Conservation (phyloP, 1,284 basidiomycete species). For the Inonotus obliquus region DNA sequence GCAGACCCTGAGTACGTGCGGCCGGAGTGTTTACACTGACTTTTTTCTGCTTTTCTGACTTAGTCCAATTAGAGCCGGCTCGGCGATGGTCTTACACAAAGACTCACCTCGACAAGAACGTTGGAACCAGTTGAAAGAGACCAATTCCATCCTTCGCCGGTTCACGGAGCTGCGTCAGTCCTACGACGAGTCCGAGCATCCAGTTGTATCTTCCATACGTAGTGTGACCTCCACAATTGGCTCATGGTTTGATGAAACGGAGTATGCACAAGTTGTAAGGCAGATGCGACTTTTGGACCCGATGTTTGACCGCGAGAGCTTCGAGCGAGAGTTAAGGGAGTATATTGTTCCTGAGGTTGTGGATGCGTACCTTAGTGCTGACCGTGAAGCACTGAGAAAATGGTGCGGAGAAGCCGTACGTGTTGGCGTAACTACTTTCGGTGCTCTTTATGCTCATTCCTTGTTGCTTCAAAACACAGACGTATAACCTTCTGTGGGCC, state of each 20-base stretch:
- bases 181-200: conserved; percentile 94
- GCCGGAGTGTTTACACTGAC: conserved; percentile 2
- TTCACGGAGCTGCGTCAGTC: conserved; percentile 59
- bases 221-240: conserved; percentile 84
- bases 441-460: neutral
- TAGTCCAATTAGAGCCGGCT: conserved; percentile 61
- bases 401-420: conserved; percentile 97
- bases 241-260: conserved; percentile 94
- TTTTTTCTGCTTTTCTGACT: neutral
- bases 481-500: conserved; percentile 96
- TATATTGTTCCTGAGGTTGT: conserved; percentile 98
- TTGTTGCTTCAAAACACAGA: conserved; percentile 40
- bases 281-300: conserved; percentile 88
- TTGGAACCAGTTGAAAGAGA: conserved; percentile 73
- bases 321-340: conserved; percentile 89
- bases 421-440: conserved; percentile 18
- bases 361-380: conserved; percentile 90
- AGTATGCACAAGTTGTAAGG: conserved; percentile 90
- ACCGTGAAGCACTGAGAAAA: conserved; percentile 77
- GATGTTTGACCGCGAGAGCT: conserved; percentile 79
- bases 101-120: conserved; percentile 71
- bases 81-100: conserved; percentile 79
- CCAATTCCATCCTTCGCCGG: conserved; percentile 65
- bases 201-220: conserved; percentile 78
- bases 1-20: conserved; percentile 75